Evolutionary conservation across 352 stramenopile genomes (phyloP).

Genomic region (Phytophthora nicotianae): DNA sequence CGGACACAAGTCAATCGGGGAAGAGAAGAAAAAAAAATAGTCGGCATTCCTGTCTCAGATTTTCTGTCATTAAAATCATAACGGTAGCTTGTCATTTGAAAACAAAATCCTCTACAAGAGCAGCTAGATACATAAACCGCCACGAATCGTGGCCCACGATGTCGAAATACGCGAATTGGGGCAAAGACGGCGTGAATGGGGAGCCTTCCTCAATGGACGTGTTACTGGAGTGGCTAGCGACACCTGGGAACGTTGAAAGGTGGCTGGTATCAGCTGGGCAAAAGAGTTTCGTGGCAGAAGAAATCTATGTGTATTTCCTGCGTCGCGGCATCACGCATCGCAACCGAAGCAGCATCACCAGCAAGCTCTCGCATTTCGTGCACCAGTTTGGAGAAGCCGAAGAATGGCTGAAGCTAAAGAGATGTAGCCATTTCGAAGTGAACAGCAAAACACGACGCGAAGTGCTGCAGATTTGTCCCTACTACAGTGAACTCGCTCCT

Average conservation of each 20-base stretch:
- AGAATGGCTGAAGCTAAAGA: not conserved
- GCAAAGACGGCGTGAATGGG: conserved; percentile 17
- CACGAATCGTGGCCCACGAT: conserved; percentile 4
- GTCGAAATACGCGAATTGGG: conserved; percentile 8
- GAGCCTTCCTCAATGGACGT: conserved; percentile 22
- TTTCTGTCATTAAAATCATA: too few species aligned
- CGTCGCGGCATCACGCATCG: not conserved
- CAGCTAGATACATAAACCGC: conserved; percentile 5
- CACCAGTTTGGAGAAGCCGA: not conserved
- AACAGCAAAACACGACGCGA: not conserved
- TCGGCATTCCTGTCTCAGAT: too few species aligned
- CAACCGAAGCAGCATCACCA: not conserved
- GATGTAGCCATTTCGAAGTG: not conserved
- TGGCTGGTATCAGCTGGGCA: not conserved
- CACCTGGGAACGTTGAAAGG: not conserved
- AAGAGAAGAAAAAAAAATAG: too few species aligned
- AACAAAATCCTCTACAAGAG: conserved; percentile 7
- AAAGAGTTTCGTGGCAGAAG: not conserved
- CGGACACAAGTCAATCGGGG: too few species aligned
- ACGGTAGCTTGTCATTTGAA: too few species aligned
- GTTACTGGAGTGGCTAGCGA: conserved; percentile 18
- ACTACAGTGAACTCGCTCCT: conserved; percentile 2
- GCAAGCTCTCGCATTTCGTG: conserved; percentile 3
- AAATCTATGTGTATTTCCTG: not conserved
- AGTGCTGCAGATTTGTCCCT: not conserved